These are phyloP conservation scores for Puccinia triticina DNA, from an alignment of 1,284 basidiomycete species.

Conservation along the genomic window DNA sequence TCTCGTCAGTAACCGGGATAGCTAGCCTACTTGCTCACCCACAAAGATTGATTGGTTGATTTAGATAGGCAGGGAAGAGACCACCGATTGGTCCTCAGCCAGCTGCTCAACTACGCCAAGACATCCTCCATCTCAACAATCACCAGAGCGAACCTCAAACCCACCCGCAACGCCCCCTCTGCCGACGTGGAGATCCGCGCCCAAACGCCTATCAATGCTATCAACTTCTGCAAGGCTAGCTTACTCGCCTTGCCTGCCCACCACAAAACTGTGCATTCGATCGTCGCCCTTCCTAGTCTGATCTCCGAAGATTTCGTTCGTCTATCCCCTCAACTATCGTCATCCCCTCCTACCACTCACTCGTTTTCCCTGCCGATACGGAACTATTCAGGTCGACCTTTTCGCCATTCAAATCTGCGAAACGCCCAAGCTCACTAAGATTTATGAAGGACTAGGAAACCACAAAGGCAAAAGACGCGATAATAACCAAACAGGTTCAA, in stretches of 20 bases:
- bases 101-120: slow-evolving; percentile 3
- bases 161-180: slow-evolving; percentile 15
- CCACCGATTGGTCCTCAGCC: slow-evolving; percentile 22
- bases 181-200: slow-evolving; percentile 1
- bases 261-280: not conserved
- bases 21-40: not conserved
- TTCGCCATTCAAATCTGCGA: slow-evolving; percentile 18
- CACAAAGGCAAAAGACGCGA: not conserved
- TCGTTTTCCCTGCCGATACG: not conserved
- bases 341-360: not conserved
- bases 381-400: slow-evolving; percentile 23
- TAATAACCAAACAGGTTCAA: slow-evolving; percentile 9
- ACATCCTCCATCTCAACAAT: slow-evolving; percentile 32
- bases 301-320: slow-evolving; percentile 37
- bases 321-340: not conserved
- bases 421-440: slow-evolving; percentile 30
- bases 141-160: slow-evolving; percentile 32
- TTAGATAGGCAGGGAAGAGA: slow-evolving; percentile 40
- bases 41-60: not conserved
- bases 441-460: slow-evolving; percentile 27
- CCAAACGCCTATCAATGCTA: slow-evolving; percentile 32
- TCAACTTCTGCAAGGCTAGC: slow-evolving; percentile 43
- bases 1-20: slow-evolving; percentile 24
- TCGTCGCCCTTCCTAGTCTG: slow-evolving; percentile 39
- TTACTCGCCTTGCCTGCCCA: not conserved